Conservation (phyloP, 192 early-diverging fungal genomes). For the Pilobolus umbonatus region DNA sequence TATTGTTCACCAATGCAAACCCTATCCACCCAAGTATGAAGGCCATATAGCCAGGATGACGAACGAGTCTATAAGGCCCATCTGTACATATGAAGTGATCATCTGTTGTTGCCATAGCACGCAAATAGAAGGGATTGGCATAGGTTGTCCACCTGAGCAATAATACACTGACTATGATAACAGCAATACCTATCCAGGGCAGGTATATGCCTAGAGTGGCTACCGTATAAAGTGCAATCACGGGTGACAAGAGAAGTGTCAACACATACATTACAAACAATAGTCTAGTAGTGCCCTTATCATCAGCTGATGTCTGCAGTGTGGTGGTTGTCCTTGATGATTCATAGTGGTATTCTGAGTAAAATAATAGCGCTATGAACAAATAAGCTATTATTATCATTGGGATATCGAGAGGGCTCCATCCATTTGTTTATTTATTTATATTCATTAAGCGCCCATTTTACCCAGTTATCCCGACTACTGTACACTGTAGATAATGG, state of each 20-base stretch:
- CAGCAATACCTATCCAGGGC: slow-evolving; percentile 28
- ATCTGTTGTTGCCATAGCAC: slow-evolving; percentile 23
- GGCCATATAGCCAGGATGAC: slow-evolving; percentile 35
- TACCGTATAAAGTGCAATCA: not conserved
- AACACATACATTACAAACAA: slow-evolving; percentile 12
- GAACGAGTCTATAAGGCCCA: slow-evolving; percentile 33
- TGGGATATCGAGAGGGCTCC: not conserved
- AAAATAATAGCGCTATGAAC: not conserved
- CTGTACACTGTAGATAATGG: no score
- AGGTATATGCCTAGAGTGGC: not conserved
- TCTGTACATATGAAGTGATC: slow-evolving; percentile 30
- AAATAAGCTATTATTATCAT: slow-evolving; percentile 1
- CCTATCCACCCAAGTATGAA: slow-evolving; percentile 30
- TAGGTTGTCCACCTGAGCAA: slow-evolving; percentile 25
- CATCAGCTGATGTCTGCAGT: slow-evolving; percentile 25
- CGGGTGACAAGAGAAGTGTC: not conserved
- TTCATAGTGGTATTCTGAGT: not conserved
- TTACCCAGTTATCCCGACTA: no score
- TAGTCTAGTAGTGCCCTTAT: slow-evolving; percentile 19
- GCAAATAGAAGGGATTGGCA: slow-evolving; percentile 29
- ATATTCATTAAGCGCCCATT: no score
- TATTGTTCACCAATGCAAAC: slow-evolving; percentile 25
- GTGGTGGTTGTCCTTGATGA: not conserved
- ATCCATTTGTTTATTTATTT: no score
- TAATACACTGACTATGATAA: slow-evolving; percentile 19